A percentile compares a stretch with the other conserved stretches of the same genome.
Conservation (phyloP, 2,329 filamentous ascomycete genomes). For the Akanthomyces dipterigenus region DNA sequence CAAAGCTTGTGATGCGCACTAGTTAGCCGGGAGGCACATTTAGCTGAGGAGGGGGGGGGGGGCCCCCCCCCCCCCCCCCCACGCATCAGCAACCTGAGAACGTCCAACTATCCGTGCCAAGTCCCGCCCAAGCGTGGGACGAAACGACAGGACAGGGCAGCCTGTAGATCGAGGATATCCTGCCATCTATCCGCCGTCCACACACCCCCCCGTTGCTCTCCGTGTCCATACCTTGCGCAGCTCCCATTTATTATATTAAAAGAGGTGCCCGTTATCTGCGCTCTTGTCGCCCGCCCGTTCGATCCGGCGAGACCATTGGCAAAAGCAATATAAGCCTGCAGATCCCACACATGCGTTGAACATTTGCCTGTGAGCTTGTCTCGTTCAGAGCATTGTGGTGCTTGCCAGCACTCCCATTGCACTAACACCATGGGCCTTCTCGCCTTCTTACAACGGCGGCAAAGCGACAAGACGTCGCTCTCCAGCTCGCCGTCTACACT, state of each 20-base stretch:
- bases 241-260: background rate
- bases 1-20: background rate
- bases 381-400: background rate
- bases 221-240: background rate
- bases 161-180: conserved; percentile 7
- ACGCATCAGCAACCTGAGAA: background rate
- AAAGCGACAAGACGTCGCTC: background rate
- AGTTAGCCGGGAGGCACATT: background rate
- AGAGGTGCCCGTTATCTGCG: background rate
- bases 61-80: no score
- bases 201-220: background rate
- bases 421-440: conserved; percentile 7
- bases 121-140: conserved; percentile 5
- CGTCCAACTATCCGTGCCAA: conserved; percentile 9
- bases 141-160: background rate
- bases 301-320: background rate
- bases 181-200: background rate
- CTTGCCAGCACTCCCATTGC: background rate
- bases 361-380: background rate
- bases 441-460: conserved; percentile 1
- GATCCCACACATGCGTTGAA: background rate
- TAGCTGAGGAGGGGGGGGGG: background rate
- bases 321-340: conserved; percentile 4
- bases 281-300: background rate
- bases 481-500: background rate